Base-by-base conservation (phyloP, 164 flowering plant genomes). In the Buxus sempervirens region DNA sequence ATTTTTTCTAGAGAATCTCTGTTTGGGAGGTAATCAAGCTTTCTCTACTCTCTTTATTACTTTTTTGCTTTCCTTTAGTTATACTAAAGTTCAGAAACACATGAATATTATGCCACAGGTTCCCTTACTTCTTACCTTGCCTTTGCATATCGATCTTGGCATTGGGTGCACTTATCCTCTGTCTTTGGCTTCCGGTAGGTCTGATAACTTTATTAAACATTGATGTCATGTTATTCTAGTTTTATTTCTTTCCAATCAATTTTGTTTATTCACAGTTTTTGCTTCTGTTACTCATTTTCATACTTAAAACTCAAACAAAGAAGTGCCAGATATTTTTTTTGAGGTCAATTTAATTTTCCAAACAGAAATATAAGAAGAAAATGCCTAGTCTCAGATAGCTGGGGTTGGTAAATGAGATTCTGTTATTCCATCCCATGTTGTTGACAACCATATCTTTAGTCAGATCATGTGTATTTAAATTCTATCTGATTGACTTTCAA, bases 61-160 rank as follows among this genome's bases (percentile, higher is more conserved):
- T 38, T 49, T 36, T 41, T 45, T 5, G 20, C 26, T 16, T 12
- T 5, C 8, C 41, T 36, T n/a, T 20, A 51, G 1, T 57, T 19
- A 6, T 42, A 5, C 25, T 58, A 42, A 38, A 61, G 28, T 10
- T 69, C 19, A 23, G 22, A 22, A 0, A 6, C 18, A 49, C 23
- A 23, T 56, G 13, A 42, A 58, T 65, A 36, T 49, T 66, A 19
- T 25, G 16, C 38, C 76, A 83, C 58, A 86, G 90, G 72, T 89
- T 87, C 72, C 95, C 95, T 0, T 89, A 84, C 75, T 78, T 85
- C 48, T 64, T 89, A 55, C 91, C 95, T 21, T 84, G 94, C 79
- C 79, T 85, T 41, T 60, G 66, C 53, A 82, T 81, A 65, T 86
- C 94, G 24, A 8, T 77, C 18, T 79, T 80, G 58, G 81, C 86